Conservation (phyloP, 2,329 filamentous ascomycete species). For the Graphilbum fragrans region DNA sequence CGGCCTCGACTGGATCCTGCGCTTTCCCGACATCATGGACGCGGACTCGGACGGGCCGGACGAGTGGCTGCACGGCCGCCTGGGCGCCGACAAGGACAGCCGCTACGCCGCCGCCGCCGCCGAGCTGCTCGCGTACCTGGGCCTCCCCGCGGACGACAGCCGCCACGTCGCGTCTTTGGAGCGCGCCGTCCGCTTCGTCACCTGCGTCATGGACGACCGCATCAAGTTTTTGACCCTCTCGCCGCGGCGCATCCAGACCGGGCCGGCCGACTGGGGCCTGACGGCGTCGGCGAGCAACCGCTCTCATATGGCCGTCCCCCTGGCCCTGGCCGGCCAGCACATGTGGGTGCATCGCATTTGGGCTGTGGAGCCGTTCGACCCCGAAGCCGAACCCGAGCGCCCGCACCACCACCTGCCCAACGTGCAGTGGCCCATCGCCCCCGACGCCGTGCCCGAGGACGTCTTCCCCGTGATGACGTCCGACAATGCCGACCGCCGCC, state of each 20-base stretch:
- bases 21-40: conserved; percentile 6
- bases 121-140: background rate
- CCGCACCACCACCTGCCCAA: conserved; percentile 3
- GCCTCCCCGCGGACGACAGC: background rate
- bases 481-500: conserved; percentile 8
- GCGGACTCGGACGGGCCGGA: background rate
- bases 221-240: background rate
- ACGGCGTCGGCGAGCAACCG: conserved; percentile 7
- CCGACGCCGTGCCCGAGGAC: background rate
- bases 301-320: conserved; percentile 10
- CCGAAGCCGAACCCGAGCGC: conserved; percentile 1
- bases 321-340: conserved; percentile 7
- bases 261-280: conserved; percentile 3
- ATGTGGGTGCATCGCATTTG: conserved; percentile 9
- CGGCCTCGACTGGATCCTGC: conserved; percentile 8
- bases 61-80: conserved; percentile 2
- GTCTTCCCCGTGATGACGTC: conserved; percentile 8
- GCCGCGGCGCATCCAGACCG: conserved; percentile 8
- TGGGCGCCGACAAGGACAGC: background rate
- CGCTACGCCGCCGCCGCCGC: background rate
- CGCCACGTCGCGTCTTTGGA: conserved; percentile 3
- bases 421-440: background rate
- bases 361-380: conserved; percentile 13
- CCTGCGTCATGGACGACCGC: background rate
- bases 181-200: conserved; percentile 6